Evolutionary conservation across 495 filamentous ascomycete species (phyloP).

Genomic region (Parathielavia hyrcaniae): DNA sequence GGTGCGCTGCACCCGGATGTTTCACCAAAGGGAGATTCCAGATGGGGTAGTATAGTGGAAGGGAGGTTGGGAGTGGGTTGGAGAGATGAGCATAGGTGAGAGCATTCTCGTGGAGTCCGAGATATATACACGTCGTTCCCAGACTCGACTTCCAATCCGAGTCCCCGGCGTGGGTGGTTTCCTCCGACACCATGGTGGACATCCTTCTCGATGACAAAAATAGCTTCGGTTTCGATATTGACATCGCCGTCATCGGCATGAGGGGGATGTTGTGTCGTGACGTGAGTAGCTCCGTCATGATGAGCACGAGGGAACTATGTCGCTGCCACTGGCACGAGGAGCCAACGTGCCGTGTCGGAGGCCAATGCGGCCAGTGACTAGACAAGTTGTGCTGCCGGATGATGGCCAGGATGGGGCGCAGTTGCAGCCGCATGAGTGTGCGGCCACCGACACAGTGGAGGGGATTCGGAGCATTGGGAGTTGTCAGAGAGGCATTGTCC

Average conservation of each 20-base stretch:
- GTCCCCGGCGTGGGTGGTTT: background rate
- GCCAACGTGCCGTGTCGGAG: background rate
- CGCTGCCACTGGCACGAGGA: background rate
- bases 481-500: background rate
- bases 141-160: background rate
- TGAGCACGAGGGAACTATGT: background rate
- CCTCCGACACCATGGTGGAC: background rate
- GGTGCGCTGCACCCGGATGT: background rate
- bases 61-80: background rate
- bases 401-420: background rate
- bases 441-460: background rate
- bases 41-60: background rate
- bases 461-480: background rate
- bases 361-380: background rate
- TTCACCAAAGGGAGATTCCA: background rate
- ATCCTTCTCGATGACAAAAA: background rate
- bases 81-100: background rate
- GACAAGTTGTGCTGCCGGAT: background rate
- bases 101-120: background rate
- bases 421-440: background rate
- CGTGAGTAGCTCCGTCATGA: slow-evolving; percentile 5
- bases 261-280: slow-evolving; percentile 1
- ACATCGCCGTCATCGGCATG: background rate
- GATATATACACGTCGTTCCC: background rate
- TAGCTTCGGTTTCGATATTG: background rate